Base-by-base conservation (phyloP, 2,329 filamentous ascomycete genomes). In the Fulvia fulva region DNA sequence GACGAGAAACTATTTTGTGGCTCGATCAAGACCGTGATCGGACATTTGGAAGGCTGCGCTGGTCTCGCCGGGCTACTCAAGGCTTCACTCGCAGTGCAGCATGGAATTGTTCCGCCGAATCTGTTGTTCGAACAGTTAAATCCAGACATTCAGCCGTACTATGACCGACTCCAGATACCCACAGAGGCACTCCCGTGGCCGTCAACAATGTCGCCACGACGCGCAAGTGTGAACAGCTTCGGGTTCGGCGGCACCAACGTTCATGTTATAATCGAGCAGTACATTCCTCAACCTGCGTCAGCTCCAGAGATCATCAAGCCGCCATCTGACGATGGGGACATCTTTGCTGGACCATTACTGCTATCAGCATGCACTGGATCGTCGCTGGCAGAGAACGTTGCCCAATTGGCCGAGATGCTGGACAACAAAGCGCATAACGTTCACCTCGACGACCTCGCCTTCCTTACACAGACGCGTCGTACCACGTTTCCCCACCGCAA, bases 121-220 rank as follows among this genome's bases (percentile, higher is more conserved):
- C 55, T 67, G 50, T 61, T 68, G 7, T 67, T 71, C 43, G 52
- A 61, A 14, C 53, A 54, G 16, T 46, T 65, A 14, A 69, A 67
- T 54, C 63, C 65, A 16, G 55, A 62, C 16, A 61, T 83, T 0
- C 57, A 32, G 8, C 60, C 64, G 7, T 64, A 57, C 16, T 61
- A 63, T 25, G 43, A 60, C n/a, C 55, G 58, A 23, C 47, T 68
- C 3, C 22, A 61, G 30, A 56, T 69, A 3, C 60, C 61, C 5
- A 63, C 53, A n/a, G 34, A 43, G 26, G 37, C 55, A n/a, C n/a
- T 68, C 2, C 69, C 68, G 19, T 73, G 72, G 14, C 74, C 73
- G 0, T n/a, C 34, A 23, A 16, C 53, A 12, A 25, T 19, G 22
- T 28, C 46, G 16, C 52, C 51, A 49, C 22, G 55, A 14, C 57